Evolutionary conservation across 352 stramenopile species (phyloP).

Genomic region (Aphanomyces astaci): DNA sequence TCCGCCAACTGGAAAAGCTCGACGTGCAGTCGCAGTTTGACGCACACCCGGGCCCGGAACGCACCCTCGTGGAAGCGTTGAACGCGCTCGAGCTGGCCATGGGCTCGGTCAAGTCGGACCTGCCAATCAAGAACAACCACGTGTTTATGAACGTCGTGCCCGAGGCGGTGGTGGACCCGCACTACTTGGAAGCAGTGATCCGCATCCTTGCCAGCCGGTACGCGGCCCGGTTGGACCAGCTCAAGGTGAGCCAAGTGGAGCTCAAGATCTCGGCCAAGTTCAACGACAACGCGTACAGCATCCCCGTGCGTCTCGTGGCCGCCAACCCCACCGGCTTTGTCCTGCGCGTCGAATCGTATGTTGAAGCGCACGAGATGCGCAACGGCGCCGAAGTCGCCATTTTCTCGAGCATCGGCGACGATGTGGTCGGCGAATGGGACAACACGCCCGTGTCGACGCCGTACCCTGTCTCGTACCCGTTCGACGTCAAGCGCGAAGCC

Average conservation of each 20-base stretch:
- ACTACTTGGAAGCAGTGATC: conserved; percentile 95
- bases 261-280: conserved; percentile 94
- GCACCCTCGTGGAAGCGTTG: conserved; percentile 96
- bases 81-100: conserved; percentile 96
- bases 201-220: conserved; percentile 81
- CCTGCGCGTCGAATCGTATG: conserved; percentile 98
- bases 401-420: conserved; percentile 87
- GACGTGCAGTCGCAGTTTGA: conserved; percentile 82
- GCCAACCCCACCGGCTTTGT: conserved; percentile 98
- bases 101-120: conserved; percentile 83
- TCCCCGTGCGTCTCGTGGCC: conserved; percentile 93
- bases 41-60: conserved; percentile 89
- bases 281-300: conserved; percentile 86
- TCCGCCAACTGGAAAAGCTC: conserved; percentile 83
- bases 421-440: conserved; percentile 89
- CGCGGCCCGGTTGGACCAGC: conserved; percentile 82
- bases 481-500: conserved; percentile 91
- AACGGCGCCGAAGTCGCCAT: conserved; percentile 66
- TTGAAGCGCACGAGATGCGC: conserved; percentile 76
- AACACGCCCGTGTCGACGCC: conserved; percentile 90
- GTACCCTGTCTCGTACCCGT: conserved; percentile 95
- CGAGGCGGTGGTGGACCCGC: conserved; percentile 89
- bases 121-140: conserved; percentile 95
- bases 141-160: conserved; percentile 98
- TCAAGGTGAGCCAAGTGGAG: conserved; percentile 95